Evolutionary conservation across 345 rosid genomes (phyloP).

Genomic region (Cardamine chenopodiifolia): DNA sequence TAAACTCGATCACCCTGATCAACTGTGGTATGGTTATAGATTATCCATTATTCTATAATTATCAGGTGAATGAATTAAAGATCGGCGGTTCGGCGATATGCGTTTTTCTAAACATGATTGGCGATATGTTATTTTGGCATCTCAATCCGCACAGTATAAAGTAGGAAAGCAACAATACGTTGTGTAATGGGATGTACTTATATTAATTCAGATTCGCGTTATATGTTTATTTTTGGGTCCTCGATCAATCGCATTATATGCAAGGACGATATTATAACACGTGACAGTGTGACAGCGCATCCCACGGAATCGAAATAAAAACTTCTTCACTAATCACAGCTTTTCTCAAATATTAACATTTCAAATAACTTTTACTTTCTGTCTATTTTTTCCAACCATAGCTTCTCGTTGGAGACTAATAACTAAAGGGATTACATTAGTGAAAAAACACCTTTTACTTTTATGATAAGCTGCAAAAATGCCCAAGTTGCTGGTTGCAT

Average conservation of each 20-base stretch:
- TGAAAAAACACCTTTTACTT: background rate
- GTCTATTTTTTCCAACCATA: background rate
- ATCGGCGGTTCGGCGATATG: background rate
- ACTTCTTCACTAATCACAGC: constrained; percentile 14
- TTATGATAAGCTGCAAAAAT: background rate
- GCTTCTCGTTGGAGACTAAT: background rate
- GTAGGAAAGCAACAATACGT: background rate
- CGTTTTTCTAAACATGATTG: background rate
- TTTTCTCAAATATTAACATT: background rate
- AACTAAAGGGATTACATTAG: background rate
- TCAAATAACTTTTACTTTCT: background rate
- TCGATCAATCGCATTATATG: background rate
- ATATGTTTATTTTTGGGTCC: background rate
- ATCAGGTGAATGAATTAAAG: background rate
- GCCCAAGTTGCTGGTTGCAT: background rate
- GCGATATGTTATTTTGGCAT: background rate
- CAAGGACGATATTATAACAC: background rate
- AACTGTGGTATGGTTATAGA: background rate
- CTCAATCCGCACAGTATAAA: background rate
- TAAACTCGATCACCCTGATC: too few species aligned
- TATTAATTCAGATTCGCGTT: constrained; percentile 11
- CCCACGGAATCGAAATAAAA: constrained; percentile 17
- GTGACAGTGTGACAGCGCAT: constrained; percentile 21
- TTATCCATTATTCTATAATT: background rate
- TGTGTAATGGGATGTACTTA: background rate